Evolutionary conservation across 106 monocot genomes (phyloP).

Genomic region (Ottelia alismoides): DNA sequence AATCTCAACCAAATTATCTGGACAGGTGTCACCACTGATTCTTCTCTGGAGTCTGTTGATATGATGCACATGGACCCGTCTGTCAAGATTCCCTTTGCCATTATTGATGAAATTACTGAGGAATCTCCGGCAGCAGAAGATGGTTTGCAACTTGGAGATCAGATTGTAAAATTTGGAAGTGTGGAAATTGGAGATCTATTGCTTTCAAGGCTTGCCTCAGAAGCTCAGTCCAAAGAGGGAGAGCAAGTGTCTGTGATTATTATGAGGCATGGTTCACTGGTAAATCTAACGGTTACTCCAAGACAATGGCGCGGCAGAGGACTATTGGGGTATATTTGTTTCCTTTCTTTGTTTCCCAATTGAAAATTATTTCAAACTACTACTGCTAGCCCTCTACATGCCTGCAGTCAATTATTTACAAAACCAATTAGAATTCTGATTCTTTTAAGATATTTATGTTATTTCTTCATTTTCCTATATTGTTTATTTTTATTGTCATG

Average conservation of each 20-base stretch:
- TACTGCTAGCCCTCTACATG: no score
- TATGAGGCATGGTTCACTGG: constrained; percentile 49
- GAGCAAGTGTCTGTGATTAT: constrained; percentile 34
- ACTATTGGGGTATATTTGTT: constrained; percentile 56
- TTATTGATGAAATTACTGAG: constrained; percentile 81
- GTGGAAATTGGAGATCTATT: constrained; percentile 65
- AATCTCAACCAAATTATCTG: no score
- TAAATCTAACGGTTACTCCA: constrained; percentile 63
- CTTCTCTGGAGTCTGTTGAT: not conserved
- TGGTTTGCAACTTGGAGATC: constrained; percentile 86
- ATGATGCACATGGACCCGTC: constrained; percentile 30
- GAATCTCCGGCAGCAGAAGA: constrained; percentile 85
- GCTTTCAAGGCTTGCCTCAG: constrained; percentile 45
- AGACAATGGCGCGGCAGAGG: constrained; percentile 86
- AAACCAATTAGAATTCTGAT: no score
- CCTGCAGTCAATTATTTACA: no score
- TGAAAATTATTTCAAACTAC: not conserved
- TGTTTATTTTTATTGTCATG: no score
- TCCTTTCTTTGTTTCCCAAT: not conserved
- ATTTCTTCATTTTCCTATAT: no score
- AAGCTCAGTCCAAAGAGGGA: constrained; percentile 63
- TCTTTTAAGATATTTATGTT: no score
- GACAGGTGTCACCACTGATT: constrained; percentile 1
- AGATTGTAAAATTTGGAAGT: constrained; percentile 81
- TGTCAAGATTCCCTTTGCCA: constrained; percentile 61